Percentiles rank a stretch among this genome's conserved stretches.
Evolutionary conservation across 1,139 yeast species (phyloP).

Genomic region (Oligophagozyma castellii): DNA sequence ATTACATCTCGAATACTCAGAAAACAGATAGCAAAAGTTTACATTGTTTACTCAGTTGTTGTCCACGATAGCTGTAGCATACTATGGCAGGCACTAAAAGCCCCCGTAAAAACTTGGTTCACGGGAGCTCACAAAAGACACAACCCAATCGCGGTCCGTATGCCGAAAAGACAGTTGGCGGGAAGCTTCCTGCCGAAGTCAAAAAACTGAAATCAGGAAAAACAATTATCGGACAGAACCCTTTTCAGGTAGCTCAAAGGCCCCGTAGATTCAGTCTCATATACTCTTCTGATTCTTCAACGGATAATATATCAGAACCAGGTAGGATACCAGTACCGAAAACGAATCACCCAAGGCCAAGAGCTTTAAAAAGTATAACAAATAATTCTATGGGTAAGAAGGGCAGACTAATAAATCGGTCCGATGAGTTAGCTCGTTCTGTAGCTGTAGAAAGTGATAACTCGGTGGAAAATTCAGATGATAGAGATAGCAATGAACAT

Average conservation of each 20-base stretch:
- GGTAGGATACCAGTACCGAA: constrained; percentile 4
- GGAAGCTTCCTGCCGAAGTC: constrained; percentile 13
- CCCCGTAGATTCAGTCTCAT: constrained; percentile 25
- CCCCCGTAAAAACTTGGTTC: background rate
- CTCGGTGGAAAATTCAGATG: constrained; percentile 7
- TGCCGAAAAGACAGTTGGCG: constrained; percentile 6
- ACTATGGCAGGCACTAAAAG: no score
- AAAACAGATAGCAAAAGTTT: no score
- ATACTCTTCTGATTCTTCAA: constrained; percentile 24
- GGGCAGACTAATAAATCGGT: constrained; percentile 19
- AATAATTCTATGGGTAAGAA: constrained; percentile 19
- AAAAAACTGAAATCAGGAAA: constrained; percentile 6
- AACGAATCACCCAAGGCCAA: constrained; percentile 7
- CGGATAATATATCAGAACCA: constrained; percentile 19
- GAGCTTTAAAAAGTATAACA: constrained; percentile 9
- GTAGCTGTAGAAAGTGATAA: constrained; percentile 6
- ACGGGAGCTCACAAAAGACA: no score
- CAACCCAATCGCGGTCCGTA: no score
- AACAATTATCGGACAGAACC: background rate
- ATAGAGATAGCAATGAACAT: constrained; percentile 16
- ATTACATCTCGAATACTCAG: no score
- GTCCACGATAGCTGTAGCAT: no score
- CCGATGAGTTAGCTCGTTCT: constrained; percentile 2
- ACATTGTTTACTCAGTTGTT: no score
- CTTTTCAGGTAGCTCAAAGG: constrained; percentile 6